Evolutionary conservation across 371 early-diverging fungal species (phyloP).

Genomic region (Lichtheimia hyalospora): DNA sequence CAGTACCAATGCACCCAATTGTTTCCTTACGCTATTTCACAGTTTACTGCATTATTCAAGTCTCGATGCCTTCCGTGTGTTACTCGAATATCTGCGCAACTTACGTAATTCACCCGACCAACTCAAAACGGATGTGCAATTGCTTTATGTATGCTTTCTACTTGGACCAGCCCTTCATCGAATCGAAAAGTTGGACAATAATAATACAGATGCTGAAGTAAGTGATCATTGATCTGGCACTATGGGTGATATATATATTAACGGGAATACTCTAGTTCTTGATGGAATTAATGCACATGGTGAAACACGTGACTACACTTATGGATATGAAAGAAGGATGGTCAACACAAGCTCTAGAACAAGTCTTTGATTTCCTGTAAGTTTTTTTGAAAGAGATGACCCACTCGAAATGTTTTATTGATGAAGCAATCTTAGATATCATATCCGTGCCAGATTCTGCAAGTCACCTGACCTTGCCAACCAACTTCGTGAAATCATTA

Average conservation of each 20-base stretch:
- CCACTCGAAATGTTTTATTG: neutral
- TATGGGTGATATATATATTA: neutral
- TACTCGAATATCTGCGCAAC: conserved; percentile 38
- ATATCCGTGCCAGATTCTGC: conserved; percentile 45
- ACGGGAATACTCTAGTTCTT: conserved; percentile 27
- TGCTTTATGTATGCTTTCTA: conserved; percentile 72
- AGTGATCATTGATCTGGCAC: neutral
- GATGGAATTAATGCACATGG: conserved; percentile 50
- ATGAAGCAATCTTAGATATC: conserved; percentile 21
- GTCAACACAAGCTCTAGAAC: conserved; percentile 54
- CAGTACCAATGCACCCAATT: conserved; percentile 61
- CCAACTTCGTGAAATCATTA: conserved; percentile 45
- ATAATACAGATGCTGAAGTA: conserved; percentile 47
- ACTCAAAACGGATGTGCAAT: conserved; percentile 69
- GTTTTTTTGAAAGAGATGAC: conserved; percentile 1
- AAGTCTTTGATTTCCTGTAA: conserved; percentile 58
- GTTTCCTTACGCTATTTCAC: conserved; percentile 64
- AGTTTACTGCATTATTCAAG: conserved; percentile 64
- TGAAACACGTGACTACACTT: conserved; percentile 43
- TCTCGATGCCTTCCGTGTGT: conserved; percentile 48
- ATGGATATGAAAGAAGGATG: conserved; percentile 54
- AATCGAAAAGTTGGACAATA: conserved; percentile 55
- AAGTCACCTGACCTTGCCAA: conserved; percentile 42
- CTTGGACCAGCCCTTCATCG: conserved; percentile 76
- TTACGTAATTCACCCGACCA: conserved; percentile 33